Base-by-base conservation (phyloP, 2,329 filamentous ascomycete genomes). In the Talaromyces funiculosus region DNA sequence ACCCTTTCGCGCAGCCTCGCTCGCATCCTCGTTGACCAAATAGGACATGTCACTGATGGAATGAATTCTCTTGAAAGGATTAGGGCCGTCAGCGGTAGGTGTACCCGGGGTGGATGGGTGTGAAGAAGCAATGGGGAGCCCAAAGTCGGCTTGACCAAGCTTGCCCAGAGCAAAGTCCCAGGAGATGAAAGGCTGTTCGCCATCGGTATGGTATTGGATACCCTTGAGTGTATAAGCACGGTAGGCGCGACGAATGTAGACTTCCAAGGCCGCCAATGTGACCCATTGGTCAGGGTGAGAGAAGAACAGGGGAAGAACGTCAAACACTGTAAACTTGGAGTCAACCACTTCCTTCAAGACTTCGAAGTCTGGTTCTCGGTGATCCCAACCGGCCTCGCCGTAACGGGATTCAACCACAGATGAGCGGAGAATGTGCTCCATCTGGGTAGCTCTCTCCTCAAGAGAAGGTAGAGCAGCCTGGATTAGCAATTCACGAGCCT, bases 1-100 rank as follows among this genome's bases (percentile, higher is more conserved):
- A 84, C 94, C 94, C 81, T 94, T 95, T 69, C 94, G 86, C 31
- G 84, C 86, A 35, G 90, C 90, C 77, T 97, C 92, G 42, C 86
- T 82, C 20, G 66, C 66, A 57, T 85, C 84, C 72, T 89, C 88
- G 65, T 85, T 85, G 62, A 86, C 82, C 63, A 97, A 80, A 75
- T 96, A 96, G 16, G 91, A 90, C 89, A 99, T 90, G 72, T 99
- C 94, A 75, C 92, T 96, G 75, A 99, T 94, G 58, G 94, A 97
- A 79, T 90, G 87, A 70, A 97, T 89, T 68, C 92, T 87, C 79
- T 91, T 90, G 75, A 92, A 89, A 64, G 81, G 80, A 67, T 84
- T 83, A 66, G 81, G 84, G 66, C 81, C 84, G 63, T 81, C 82
- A 6, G 77, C 74, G 24, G 81, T 83, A 14, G 90, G 90, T 1